phyloP scores from a whole-genome alignment of 768 basidiomycete genomes.

The Boletus fagicola region DNA sequence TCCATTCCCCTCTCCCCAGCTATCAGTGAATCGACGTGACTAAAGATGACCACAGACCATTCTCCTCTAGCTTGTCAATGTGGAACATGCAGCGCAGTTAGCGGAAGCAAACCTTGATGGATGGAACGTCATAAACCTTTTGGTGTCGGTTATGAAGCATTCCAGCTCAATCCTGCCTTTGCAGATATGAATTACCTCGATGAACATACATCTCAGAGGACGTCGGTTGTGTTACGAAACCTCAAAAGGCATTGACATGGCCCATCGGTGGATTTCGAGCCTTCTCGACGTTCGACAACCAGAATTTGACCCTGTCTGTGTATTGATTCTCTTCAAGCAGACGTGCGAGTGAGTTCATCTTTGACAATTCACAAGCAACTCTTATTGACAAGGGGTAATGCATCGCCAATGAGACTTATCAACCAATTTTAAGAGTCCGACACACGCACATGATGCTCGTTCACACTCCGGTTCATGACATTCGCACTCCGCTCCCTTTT shows the following conservation, averaged over 20 bases:
- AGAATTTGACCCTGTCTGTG: neutral
- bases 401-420: too few relatives aligned
- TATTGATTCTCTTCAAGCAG: neutral
- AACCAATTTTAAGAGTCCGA: too few relatives aligned
- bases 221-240: neutral
- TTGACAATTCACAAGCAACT: too few relatives aligned
- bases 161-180: neutral
- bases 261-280: neutral
- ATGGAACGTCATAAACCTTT: neutral
- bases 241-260: neutral
- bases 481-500: too few relatives aligned
- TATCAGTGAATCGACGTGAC: neutral
- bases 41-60: neutral
- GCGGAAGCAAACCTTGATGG: neutral
- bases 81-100: too few relatives aligned
- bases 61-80: neutral
- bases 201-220: too few relatives aligned
- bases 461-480: too few relatives aligned
- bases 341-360: neutral
- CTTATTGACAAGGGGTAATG: too few relatives aligned
- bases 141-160: neutral
- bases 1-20: neutral
- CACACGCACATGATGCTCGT: too few relatives aligned
- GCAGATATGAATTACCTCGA: neutral
- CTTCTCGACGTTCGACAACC: too few relatives aligned